Evolutionary conservation across 345 rosid species (phyloP).

Genomic region (Bretschneidera sinensis): DNA sequence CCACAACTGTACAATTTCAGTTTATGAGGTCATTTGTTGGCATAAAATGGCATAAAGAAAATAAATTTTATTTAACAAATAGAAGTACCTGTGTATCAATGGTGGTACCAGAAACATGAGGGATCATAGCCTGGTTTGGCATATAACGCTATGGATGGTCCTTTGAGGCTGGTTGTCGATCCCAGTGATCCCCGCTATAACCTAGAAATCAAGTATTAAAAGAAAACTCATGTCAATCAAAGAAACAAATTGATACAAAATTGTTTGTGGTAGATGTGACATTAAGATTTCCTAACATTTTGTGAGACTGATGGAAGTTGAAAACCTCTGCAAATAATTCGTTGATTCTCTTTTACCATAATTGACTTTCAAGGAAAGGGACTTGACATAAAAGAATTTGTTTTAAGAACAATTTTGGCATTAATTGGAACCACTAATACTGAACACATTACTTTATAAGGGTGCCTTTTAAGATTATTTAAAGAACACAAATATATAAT

Average conservation of each 20-base stretch:
- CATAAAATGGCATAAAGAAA: background rate
- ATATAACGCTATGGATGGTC: constrained; percentile 99
- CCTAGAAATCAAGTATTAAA: constrained; percentile 32
- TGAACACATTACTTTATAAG: too few relatives aligned
- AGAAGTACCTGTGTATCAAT: constrained; percentile 76
- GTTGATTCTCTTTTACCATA: background rate
- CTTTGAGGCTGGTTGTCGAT: constrained; percentile 93
- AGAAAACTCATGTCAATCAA: background rate
- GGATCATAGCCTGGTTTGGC: constrained; percentile 99
- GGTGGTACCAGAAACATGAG: constrained; percentile 95
- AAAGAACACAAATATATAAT: too few relatives aligned
- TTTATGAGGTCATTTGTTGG: constrained; percentile 10
- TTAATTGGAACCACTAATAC: too few relatives aligned
- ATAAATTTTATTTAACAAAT: background rate
- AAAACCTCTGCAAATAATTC: background rate
- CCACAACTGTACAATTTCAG: constrained; percentile 46
- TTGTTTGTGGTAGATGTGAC: too few relatives aligned
- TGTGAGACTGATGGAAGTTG: background rate
- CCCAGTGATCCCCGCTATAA: constrained; percentile 95
- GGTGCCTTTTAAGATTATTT: too few relatives aligned
- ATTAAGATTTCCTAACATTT: too few relatives aligned
- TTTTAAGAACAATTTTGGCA: background rate
- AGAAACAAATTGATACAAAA: too few relatives aligned
- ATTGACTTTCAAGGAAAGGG: background rate
- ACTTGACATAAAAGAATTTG: background rate